These are phyloP conservation scores for Ettlia oleoabundans DNA, from an alignment of 139 green algal genomes.

Conservation along the genomic window DNA sequence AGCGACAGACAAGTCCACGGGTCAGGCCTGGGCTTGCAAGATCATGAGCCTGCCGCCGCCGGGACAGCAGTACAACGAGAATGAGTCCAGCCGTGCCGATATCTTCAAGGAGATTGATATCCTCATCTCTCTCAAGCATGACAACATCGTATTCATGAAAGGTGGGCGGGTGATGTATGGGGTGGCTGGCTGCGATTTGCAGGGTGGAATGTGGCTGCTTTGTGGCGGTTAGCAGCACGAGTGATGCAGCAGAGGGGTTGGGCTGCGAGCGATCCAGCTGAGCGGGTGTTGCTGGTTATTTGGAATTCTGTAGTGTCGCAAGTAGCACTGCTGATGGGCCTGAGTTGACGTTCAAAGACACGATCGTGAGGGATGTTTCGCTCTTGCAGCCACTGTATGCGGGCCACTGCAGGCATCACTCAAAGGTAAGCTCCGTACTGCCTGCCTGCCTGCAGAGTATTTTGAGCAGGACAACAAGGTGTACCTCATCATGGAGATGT, in stretches of 20 bases:
- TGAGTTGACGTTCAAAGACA: too few species aligned
- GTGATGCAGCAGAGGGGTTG: too few species aligned
- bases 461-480: constrained; percentile 86
- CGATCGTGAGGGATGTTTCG: too few species aligned
- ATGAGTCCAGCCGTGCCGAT: constrained; percentile 79
- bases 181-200: too few species aligned
- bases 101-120: constrained; percentile 96
- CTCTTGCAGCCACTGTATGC: too few species aligned
- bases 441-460: constrained; percentile 68
- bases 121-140: constrained; percentile 78
- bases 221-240: too few species aligned
- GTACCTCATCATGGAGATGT: constrained; percentile 90
- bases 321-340: too few species aligned
- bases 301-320: too few species aligned
- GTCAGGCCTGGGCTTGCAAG: constrained; percentile 82
- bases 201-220: neutral
- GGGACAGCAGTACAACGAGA: constrained; percentile 62
- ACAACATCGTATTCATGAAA: constrained; percentile 87
- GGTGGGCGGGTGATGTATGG: neutral
- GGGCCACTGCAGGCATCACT: too few species aligned
- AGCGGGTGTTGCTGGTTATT: too few species aligned
- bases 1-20: constrained; percentile 65
- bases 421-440: too few species aligned
- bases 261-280: too few species aligned
- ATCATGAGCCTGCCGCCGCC: constrained; percentile 85